These are phyloP conservation scores for Globisporangium nagaii DNA, from an alignment of 352 stramenopile genomes.

Conservation along the genomic window DNA sequence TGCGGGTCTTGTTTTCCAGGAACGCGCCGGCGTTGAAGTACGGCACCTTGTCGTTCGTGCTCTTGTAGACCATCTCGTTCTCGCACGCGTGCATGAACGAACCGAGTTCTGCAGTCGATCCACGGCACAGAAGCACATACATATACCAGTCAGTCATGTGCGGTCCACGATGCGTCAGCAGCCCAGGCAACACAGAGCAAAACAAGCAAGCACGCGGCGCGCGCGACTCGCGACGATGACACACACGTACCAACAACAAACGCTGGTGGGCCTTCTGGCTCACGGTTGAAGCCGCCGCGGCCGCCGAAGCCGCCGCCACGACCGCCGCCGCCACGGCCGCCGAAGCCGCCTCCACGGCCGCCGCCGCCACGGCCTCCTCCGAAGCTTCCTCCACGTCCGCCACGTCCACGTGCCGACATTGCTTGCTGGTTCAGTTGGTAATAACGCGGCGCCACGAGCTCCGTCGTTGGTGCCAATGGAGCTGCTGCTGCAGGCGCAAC, in stretches of 20 bases:
- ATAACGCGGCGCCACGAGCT: background rate
- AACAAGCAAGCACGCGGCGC: too few relatives aligned
- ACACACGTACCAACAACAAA: slow-evolving; percentile 57
- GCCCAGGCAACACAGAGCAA: background rate
- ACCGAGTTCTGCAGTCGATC: slow-evolving; percentile 84
- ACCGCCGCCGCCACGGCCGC: slow-evolving; percentile 22
- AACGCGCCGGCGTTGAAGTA: slow-evolving; percentile 99
- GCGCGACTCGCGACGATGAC: background rate
- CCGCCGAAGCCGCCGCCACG: slow-evolving; percentile 35
- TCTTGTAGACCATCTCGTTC: slow-evolving; percentile 97
- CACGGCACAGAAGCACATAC: background rate
- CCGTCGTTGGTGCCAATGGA: slow-evolving; percentile 2
- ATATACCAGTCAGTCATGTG: background rate
- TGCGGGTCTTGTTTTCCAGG: slow-evolving; percentile 99
- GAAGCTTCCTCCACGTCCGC: slow-evolving; percentile 32
- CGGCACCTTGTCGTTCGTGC: slow-evolving; percentile 93
- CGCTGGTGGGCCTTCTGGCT: slow-evolving; percentile 62
- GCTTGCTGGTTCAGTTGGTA: slow-evolving; percentile 7
- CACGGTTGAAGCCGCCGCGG: slow-evolving; percentile 37
- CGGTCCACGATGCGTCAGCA: too few relatives aligned
- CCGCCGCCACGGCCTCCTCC: slow-evolving; percentile 45
- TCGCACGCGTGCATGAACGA: slow-evolving; percentile 96
- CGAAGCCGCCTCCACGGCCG: slow-evolving; percentile 29
- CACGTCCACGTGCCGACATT: slow-evolving; percentile 66
- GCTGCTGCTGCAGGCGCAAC: background rate